Base-by-base conservation (phyloP, 1,284 basidiomycete genomes). In the Entoloma clypeatum region DNA sequence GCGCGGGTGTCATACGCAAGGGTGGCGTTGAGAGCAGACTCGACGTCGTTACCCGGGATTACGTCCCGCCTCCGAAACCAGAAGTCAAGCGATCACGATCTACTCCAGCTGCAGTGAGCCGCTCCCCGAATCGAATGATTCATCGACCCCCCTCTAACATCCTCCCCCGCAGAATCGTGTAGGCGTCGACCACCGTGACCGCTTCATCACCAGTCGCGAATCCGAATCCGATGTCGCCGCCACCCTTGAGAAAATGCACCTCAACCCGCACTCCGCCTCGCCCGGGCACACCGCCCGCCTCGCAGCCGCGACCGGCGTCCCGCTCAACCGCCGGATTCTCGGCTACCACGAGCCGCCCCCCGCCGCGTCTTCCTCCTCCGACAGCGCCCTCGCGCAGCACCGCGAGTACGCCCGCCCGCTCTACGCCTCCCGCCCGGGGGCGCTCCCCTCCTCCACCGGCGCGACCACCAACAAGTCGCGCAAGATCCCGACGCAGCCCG, bases 401-500 rank as follows among this genome's bases (percentile, higher is more conserved):
- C 77, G 86, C 17, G 81, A 83, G 51, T 77, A 77, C 41, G 86
- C 79, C 1, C 72, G 77, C 11, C 85, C 87, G 2, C 72, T 90
- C 3, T 86, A 87, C 49, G 75, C 71, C 4, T 66, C 77, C 1
- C 77, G 84, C 16, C 78, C 81, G 0, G 77, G 75, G 1, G 65
- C 79, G 0, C 59, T 86, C 13, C 67, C 77, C 1, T 72, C 77
- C 1, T 81, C 82, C 3, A 79, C 77, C 5, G 75, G 77, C 3
- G 69, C 76, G 0, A 66, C 70, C 0, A 79, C 82, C 0, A 75
- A 74, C 51, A 89, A 90, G 54, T 64, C 76, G 1, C 75, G 92
- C 7, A 84, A 86, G 52, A 87, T 96, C 44, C 74, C 89, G 0
- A 92, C 82, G 0, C 83, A 80, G 47, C 92, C 86, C 0, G 91